These are phyloP conservation scores for Cercospora sp. DNA, from an alignment of 2,329 filamentous ascomycete species.

Conservation along the genomic window DNA sequence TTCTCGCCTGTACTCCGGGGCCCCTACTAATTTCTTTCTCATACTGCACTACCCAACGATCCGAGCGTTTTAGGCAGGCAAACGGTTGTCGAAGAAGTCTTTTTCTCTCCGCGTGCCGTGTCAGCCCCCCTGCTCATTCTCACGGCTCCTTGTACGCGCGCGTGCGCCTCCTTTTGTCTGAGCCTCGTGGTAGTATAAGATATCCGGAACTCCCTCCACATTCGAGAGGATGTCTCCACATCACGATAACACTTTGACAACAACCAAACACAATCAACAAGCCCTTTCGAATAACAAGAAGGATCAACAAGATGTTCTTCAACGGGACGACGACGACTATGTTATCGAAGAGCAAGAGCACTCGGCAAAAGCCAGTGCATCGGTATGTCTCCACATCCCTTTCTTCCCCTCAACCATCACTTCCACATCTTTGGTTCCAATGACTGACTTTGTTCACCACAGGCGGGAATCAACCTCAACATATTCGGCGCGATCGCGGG, in stretches of 20 bases:
- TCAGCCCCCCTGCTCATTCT: constrained; percentile 5
- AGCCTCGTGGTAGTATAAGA: constrained; percentile 4
- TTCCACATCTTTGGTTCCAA: no score
- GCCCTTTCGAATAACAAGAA: background rate
- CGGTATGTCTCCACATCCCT: constrained; percentile 28
- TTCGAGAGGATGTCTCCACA: constrained; percentile 3
- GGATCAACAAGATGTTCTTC: constrained; percentile 19
- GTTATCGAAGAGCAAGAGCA: constrained; percentile 35
- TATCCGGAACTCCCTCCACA: background rate
- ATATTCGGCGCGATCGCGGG: constrained; percentile 40
- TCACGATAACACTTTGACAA: background rate
- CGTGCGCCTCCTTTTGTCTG: background rate
- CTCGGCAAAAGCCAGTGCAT: constrained; percentile 38
- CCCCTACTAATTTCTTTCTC: constrained; percentile 9
- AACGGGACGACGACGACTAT: constrained; percentile 16
- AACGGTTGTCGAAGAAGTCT: background rate
- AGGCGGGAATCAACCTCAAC: constrained; percentile 43
- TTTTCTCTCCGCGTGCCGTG: background rate
- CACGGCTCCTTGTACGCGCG: background rate
- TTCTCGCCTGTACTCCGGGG: background rate
- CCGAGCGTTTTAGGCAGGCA: constrained; percentile 5
- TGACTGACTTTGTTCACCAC: background rate
- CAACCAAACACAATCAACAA: constrained; percentile 2
- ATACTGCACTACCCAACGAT: constrained; percentile 2
- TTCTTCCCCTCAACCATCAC: no score